Evolutionary conservation across 306 rosid genomes (phyloP).

Genomic region (Quercus dentata): DNA sequence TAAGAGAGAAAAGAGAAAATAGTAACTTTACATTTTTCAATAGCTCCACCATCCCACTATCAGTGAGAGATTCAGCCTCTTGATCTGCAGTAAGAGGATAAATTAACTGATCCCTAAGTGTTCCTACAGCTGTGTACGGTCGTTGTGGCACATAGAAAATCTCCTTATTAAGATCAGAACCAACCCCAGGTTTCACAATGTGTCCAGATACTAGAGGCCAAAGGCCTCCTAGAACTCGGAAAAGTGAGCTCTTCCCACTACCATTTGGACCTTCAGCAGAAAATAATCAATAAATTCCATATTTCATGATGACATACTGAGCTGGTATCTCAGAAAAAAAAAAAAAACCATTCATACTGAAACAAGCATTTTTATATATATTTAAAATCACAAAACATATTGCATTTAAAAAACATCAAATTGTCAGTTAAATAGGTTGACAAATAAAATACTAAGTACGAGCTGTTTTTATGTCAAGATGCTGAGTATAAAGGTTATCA

Average conservation of each 20-base stretch:
- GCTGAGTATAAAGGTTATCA: background rate
- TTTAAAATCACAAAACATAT: background rate
- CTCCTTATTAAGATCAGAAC: slow-evolving; percentile 97
- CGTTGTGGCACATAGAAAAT: slow-evolving; percentile 99
- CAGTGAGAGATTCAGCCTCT: slow-evolving; percentile 81
- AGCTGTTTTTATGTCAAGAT: background rate
- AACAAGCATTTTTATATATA: too few species aligned
- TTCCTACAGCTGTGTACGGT: slow-evolving; percentile 99
- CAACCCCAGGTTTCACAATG: slow-evolving; percentile 95
- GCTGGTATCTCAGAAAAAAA: background rate
- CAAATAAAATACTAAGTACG: background rate
- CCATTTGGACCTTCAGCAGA: slow-evolving; percentile 94
- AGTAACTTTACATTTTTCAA: slow-evolving; percentile 62
- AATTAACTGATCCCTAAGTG: slow-evolving; percentile 95
- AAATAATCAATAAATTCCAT: slow-evolving; percentile 12
- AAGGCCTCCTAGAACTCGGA: slow-evolving; percentile 96
- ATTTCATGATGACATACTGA: background rate
- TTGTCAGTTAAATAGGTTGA: background rate
- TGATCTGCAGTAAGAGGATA: slow-evolving; percentile 80
- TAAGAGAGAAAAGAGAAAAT: slow-evolving; percentile 12
- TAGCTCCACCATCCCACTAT: slow-evolving; percentile 77
- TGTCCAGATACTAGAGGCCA: slow-evolving; percentile 96
- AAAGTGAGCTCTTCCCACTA: slow-evolving; percentile 98
- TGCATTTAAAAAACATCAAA: background rate
- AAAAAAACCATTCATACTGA: background rate